Evolutionary conservation across 2,329 filamentous ascomycete genomes (phyloP).

Genomic region (Hymenoscyphus infarciens): DNA sequence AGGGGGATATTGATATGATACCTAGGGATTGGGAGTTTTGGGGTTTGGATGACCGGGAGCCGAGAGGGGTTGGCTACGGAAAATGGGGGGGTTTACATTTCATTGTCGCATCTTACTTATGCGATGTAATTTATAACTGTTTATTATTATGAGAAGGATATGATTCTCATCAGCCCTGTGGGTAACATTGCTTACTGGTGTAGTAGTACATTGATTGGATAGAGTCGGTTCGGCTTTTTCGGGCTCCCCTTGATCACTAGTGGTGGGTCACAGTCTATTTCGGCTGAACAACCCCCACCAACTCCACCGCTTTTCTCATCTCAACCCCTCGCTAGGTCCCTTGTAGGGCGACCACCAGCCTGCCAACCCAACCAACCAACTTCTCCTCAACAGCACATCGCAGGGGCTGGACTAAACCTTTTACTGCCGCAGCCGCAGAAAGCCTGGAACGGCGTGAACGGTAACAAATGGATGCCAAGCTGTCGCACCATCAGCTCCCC

Average conservation of each 20-base stretch:
- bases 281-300: background rate
- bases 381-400: background rate
- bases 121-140: background rate
- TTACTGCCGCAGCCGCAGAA: background rate
- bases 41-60: background rate
- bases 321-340: background rate
- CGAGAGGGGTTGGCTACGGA: background rate
- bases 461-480: conserved; percentile 2
- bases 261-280: background rate
- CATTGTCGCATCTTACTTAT: background rate
- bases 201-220: background rate
- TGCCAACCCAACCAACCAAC: background rate
- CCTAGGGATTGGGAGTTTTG: background rate
- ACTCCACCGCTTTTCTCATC: background rate
- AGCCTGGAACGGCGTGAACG: background rate
- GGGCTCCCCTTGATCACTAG: background rate
- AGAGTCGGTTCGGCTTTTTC: background rate
- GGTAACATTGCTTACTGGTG: background rate
- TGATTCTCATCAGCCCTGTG: background rate
- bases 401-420: background rate
- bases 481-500: conserved; percentile 5
- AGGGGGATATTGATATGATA: background rate
- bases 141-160: background rate
- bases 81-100: background rate
- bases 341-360: background rate